Evolutionary conservation across 176 grass and related monocot species (phyloP), one percentile per base, ranked within the genome.

Genomic region (Musa beccarii): DNA sequence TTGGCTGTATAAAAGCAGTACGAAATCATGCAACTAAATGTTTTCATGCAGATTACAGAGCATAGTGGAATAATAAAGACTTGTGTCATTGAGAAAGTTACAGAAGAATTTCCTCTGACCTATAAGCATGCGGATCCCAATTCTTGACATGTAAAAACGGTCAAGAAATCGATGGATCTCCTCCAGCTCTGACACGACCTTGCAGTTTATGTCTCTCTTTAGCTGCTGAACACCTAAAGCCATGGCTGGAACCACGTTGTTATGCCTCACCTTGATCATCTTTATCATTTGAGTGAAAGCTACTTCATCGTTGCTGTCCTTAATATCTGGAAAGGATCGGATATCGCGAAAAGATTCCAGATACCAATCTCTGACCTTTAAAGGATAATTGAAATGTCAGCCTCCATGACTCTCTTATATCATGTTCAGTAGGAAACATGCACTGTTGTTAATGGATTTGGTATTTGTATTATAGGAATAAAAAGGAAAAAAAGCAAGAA

Each of bases 51-150:
- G 43, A 11, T 21, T 26, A 22, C 8, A 52, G 49, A n/a, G 20
- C 50, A 70, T 26, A 66, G 3, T 65, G 43, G 49, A 71, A n/a
- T n/a, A 21, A 9, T 2, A 17, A 43, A 43, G 34, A 43, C 34
- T 43, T n/a, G 49, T 50, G 19, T 20, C 68, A 20, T 52, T 10
- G 29, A 61, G 23, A 75, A 1, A 19, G 29, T 2, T 11, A 4
- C 16, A 26, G 29, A 54, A 53, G 9, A 54, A 59, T 28, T 75
- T 75, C 68, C 49, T 34, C 81, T 79, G 75, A 96, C 93, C 93
- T 96, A 96, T 96, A 29, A 96, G 87, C 93, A 92, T 92, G 56
- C 89, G 93, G 63, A 96, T 92, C 21, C 87, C 93, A 79, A 96
- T 96, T 64, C 93, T 92, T 10, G 93, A 90, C 79, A 96, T 72